A percentile compares a stretch with the other conserved stretches of the same genome.
Evolutionary conservation across 2,329 filamentous ascomycete genomes (phyloP).

Genomic region (Botryotinia globosa): DNA sequence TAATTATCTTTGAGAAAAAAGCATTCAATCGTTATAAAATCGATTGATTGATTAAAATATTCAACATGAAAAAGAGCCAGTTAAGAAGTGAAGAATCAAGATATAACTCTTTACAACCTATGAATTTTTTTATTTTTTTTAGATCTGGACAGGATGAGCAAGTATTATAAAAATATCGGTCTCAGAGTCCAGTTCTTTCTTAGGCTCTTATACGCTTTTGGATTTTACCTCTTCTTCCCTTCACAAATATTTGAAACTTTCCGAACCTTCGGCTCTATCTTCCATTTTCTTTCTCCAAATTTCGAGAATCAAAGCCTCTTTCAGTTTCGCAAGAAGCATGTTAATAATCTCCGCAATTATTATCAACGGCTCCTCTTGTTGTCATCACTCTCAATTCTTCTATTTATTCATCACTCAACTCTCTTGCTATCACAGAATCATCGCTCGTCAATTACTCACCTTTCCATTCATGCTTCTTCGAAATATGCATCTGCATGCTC

Average conservation of each 20-base stretch:
- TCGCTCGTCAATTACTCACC: neutral
- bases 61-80: fast-evolving
- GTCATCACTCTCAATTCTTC: neutral
- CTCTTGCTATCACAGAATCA: neutral
- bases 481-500: neutral
- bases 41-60: too few species aligned
- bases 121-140: too few species aligned
- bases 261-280: too few species aligned
- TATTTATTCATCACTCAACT: neutral
- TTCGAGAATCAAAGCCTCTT: fast-evolving
- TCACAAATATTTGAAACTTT: too few species aligned
- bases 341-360: fast-evolving
- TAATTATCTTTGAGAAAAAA: fast-evolving
- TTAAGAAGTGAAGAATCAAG: too few species aligned
- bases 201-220: too few species aligned
- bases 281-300: too few species aligned
- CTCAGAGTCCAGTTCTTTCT: too few species aligned
- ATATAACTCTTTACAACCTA: fast-evolving
- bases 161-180: too few species aligned
- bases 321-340: too few species aligned
- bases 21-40: fast-evolving
- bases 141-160: too few species aligned
- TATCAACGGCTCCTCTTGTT: neutral
- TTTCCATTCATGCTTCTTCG: neutral
- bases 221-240: too few species aligned